A percentile compares a stretch with the other conserved stretches of the same genome.
Conservation (phyloP, 495 filamentous ascomycete genomes). For the Daldinia grandis region DNA sequence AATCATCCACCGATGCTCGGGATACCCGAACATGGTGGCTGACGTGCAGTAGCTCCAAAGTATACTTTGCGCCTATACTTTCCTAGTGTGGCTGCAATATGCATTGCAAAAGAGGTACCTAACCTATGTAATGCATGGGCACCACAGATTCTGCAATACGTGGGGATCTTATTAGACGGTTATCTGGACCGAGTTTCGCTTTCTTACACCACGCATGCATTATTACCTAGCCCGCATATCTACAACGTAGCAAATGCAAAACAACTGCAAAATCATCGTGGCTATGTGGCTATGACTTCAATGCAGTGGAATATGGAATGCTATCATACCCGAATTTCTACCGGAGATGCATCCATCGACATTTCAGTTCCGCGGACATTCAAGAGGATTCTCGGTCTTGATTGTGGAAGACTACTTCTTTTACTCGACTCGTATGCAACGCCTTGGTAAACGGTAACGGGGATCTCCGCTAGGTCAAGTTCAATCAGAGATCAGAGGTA, state of each 20-base stretch:
- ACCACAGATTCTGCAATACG: constrained; percentile 33
- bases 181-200: constrained; percentile 26
- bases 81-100: constrained; percentile 12
- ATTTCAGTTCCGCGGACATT: constrained; percentile 19
- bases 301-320: constrained; percentile 10
- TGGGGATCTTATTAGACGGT: constrained; percentile 39
- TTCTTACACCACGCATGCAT: constrained; percentile 21
- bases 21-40: constrained; percentile 40
- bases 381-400: constrained; percentile 2
- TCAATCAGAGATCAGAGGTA: background rate
- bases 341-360: constrained; percentile 10
- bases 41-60: constrained; percentile 23
- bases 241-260: background rate
- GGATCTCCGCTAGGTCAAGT: constrained; percentile 15
- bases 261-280: background rate
- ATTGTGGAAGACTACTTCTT: background rate
- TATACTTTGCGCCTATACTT: constrained; percentile 23
- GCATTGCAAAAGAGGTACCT: too few species aligned
- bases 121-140: constrained; percentile 22
- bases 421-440: constrained; percentile 5
- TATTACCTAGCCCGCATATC: constrained; percentile 16
- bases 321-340: constrained; percentile 13
- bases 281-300: constrained; percentile 26
- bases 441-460: constrained; percentile 3
- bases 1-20: constrained; percentile 9